These are phyloP conservation scores for Kandelia obovata DNA, from an alignment of 345 rosid species.

Conservation along the genomic window DNA sequence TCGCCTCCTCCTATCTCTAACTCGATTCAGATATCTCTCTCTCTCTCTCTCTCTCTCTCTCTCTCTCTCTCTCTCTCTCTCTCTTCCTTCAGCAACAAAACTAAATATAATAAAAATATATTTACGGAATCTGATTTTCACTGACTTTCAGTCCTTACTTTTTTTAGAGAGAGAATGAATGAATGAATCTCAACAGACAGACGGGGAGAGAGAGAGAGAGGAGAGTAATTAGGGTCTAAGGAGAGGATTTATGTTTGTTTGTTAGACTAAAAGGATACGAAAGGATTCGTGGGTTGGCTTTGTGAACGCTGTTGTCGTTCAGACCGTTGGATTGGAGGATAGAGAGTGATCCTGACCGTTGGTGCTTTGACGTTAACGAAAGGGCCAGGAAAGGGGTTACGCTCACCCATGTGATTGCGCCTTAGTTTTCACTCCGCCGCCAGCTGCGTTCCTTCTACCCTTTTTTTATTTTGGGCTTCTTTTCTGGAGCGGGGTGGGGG, in stretches of 20 bases:
- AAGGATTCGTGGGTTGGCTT: not conserved
- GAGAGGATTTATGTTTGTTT: conserved; percentile 24
- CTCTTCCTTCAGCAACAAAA: not conserved
- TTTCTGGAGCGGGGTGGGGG: too few species aligned
- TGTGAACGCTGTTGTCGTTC: conserved; percentile 8
- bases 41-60: not conserved
- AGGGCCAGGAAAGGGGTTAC: conserved; percentile 1
- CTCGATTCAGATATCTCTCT: not conserved
- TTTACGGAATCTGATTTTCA: not conserved
- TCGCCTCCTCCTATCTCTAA: too few species aligned
- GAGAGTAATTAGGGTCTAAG: conserved; percentile 17
- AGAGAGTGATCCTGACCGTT: conserved; percentile 4
- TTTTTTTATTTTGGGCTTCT: not conserved
- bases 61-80: not conserved
- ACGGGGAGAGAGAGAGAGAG: conserved; percentile 7
- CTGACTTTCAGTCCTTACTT: not conserved
- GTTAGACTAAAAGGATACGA: not conserved
- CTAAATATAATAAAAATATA: not conserved
- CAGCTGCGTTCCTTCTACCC: conserved; percentile 2
- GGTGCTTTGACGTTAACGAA: not conserved
- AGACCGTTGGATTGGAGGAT: conserved; percentile 14
- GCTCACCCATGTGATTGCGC: conserved; percentile 14
- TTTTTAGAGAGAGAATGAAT: not conserved
- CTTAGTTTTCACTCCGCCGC: conserved; percentile 24
- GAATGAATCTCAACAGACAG: not conserved